A percentile compares a stretch with the other conserved stretches of the same genome.
Evolutionary conservation across 352 stramenopile species (phyloP).

Genomic region (Phytopythium aichiense): DNA sequence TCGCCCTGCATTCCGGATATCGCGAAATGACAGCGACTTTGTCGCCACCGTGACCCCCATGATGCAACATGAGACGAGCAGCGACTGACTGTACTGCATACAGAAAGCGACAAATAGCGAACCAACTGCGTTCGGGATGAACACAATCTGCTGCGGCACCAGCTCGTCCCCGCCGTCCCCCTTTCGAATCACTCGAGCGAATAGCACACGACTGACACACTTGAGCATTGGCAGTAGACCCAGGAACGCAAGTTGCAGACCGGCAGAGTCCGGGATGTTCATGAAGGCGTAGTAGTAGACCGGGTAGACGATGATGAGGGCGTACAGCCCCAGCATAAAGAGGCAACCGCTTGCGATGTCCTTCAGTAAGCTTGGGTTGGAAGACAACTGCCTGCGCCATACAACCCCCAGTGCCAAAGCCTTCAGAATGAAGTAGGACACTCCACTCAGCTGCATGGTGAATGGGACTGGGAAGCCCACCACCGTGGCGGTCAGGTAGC

Average conservation of each 20-base stretch:
- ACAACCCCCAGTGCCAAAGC: background rate
- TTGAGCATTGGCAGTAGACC: conserved; percentile 9
- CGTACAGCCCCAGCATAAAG: conserved; percentile 10
- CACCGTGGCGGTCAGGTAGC: conserved; percentile 7
- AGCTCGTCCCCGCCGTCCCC: conserved; percentile 5
- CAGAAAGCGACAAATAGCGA: conserved; percentile 23
- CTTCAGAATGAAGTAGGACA: background rate
- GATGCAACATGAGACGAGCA: conserved; percentile 16
- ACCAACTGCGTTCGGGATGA: conserved; percentile 24
- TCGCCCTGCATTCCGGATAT: conserved; percentile 1
- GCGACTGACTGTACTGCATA: conserved; percentile 20
- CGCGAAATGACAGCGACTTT: conserved; percentile 6
- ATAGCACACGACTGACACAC: conserved; percentile 5
- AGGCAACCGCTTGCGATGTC: background rate
- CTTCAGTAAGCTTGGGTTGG: background rate
- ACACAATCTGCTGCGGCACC: conserved; percentile 19
- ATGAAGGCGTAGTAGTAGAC: conserved; percentile 19
- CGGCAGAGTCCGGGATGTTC: conserved; percentile 7
- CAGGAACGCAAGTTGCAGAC: conserved; percentile 3
- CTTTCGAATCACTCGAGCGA: conserved; percentile 15
- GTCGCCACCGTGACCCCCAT: conserved; percentile 5
- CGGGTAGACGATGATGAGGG: conserved; percentile 16
- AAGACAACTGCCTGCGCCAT: background rate
- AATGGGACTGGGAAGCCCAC: conserved; percentile 30
- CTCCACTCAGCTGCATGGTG: conserved; percentile 2